Evolutionary conservation across 2,329 filamentous ascomycete species (phyloP), one percentile per base, ranked within the genome.

Genomic region (Endoconidiophora polonica): DNA sequence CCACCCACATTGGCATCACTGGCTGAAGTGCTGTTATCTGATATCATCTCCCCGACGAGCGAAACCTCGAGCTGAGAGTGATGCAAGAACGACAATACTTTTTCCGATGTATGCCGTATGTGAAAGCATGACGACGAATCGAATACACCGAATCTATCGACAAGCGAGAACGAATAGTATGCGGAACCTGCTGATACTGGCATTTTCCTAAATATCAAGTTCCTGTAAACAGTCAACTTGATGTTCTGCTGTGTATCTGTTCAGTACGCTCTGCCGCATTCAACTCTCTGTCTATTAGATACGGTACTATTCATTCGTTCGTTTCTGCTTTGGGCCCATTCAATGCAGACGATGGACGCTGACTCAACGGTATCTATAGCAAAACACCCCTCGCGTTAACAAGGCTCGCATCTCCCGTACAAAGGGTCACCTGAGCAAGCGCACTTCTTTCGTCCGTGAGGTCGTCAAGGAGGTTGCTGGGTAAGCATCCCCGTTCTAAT

Each of bases 391-490:
- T 62, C 79, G 86, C 66, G 81, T 83, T 64, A 68, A 71, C 68
- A 88, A 87, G 76, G 77, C 78, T 64, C 79, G 82, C 63, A 77
- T 88, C 63, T 85, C 81, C 65, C 76, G 82, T 62, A 88, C 81
- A 74, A 96, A 95, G 80, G 91, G 91, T 62, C 85, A 91, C 73
- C 75, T 94, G 66, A 93, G 85, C 76, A 94, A 94, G 82, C 82
- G 88, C 65, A 96, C 91, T 62, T 81, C 84, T 63, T 96, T 98
- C 73, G 90, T 96, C 62, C 80, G 91, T 63, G 88, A 95, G 66
- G 83, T 98, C 67, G 86, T 94, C 70, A 94, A 93, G 79, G 91
- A 98, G 77, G 91, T 96, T 69, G 81, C 88, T 70, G 91, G 84
- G 83, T 87, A 79, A 65, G 81, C 22, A 16, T 45, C 53, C 40